Percentiles rank a stretch among this genome's conserved stretches.
These are phyloP conservation scores for Aspergillus biplanus DNA, from an alignment of 495 filamentous ascomycete species.

Conservation along the genomic window DNA sequence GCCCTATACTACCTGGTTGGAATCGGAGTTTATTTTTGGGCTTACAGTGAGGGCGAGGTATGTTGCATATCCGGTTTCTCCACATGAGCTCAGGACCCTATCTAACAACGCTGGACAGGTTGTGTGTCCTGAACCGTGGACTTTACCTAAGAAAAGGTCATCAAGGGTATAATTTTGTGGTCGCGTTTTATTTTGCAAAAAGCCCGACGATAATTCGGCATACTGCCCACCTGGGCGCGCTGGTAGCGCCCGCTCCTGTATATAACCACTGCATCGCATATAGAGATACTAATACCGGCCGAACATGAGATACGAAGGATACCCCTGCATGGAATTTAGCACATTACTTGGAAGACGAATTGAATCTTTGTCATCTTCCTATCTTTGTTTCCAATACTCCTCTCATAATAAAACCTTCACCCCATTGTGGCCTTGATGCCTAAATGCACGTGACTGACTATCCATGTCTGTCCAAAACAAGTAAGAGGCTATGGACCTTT, in stretches of 20 bases:
- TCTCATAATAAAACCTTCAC: not conserved
- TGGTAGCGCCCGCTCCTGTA: constrained; percentile 15
- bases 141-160: constrained; percentile 42
- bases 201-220: too few species aligned
- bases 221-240: constrained; percentile 5
- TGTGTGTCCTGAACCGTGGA: constrained; percentile 64
- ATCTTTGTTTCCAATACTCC: not conserved
- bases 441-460: not conserved
- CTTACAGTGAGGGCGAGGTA: constrained; percentile 96
- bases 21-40: constrained; percentile 91
- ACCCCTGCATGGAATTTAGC: not conserved
- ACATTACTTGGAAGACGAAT: not conserved
- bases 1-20: constrained; percentile 92
- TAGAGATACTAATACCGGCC: constrained; percentile 14
- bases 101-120: constrained; percentile 38
- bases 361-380: not conserved
- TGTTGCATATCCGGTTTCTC: constrained; percentile 28
- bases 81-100: not conserved
- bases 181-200: too few species aligned
- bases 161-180: constrained; percentile 34
- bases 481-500: not conserved
- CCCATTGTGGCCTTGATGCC: not conserved
- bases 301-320: constrained; percentile 3
- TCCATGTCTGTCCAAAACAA: not conserved
- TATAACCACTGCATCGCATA: constrained; percentile 17